Evolutionary conservation across 495 filamentous ascomycete genomes (phyloP).

Genomic region (Saxophila tyrrhenica): DNA sequence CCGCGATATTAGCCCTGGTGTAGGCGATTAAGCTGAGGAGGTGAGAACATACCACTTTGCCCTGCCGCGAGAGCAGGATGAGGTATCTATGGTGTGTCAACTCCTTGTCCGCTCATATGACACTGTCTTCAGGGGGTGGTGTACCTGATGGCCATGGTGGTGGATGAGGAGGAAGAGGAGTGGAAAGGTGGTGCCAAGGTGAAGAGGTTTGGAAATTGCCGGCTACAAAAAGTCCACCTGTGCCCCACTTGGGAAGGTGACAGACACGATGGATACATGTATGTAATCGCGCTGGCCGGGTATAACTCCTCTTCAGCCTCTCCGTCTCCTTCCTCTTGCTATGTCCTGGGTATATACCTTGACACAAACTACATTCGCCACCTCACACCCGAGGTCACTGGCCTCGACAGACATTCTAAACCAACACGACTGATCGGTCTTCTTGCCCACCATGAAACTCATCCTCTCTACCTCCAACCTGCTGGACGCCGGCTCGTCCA

Average conservation of each 20-base stretch:
- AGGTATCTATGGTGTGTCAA: slow-evolving; percentile 56
- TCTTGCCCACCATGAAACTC: slow-evolving; percentile 54
- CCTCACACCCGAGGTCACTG: background rate
- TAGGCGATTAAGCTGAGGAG: slow-evolving; percentile 6
- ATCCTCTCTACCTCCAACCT: slow-evolving; percentile 89
- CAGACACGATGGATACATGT: background rate
- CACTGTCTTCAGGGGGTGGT: background rate
- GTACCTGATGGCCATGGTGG: slow-evolving; percentile 6
- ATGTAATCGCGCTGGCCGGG: too few relatives aligned
- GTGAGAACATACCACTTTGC: slow-evolving; percentile 75
- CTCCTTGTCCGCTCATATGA: background rate
- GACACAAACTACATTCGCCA: background rate
- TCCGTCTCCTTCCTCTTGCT: too few relatives aligned
- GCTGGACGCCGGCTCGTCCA: slow-evolving; percentile 68
- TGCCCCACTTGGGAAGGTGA: background rate
- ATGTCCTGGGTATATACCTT: background rate
- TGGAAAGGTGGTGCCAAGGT: background rate
- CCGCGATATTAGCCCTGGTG: slow-evolving; percentile 27
- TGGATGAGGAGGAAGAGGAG: background rate
- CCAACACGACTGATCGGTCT: background rate
- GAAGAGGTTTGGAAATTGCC: background rate
- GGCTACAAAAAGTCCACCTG: background rate
- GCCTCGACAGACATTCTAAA: background rate
- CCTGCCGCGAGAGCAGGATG: slow-evolving; percentile 92
- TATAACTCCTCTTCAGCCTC: too few relatives aligned